Conservation (phyloP, 2,329 filamentous ascomycete genomes). For the Neofusicoccum umdonicola region DNA sequence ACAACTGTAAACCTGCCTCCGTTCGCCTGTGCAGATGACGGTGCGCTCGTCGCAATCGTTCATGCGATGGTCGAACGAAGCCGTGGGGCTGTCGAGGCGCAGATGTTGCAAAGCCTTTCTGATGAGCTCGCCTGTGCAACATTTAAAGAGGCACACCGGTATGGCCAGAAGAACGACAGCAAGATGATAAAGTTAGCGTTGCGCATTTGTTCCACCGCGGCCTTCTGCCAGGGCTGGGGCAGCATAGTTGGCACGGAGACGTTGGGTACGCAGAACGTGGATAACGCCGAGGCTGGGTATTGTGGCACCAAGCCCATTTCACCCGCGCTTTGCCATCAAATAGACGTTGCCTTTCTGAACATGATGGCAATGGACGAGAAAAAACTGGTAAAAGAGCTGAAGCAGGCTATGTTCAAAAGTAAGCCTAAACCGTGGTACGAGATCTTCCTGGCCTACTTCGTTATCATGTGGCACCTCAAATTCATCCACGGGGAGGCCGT, state of each 20-base stretch:
- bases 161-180: neutral
- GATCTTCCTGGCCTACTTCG: constrained; percentile 34
- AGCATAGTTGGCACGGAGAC: neutral
- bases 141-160: neutral
- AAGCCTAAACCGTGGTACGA: constrained; percentile 39
- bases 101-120: neutral
- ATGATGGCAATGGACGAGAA: neutral
- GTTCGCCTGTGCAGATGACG: neutral
- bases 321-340: neutral
- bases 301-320: neutral
- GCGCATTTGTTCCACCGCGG: neutral
- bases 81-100: neutral
- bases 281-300: constrained; percentile 13
- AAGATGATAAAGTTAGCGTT: neutral
- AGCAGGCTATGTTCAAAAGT: constrained; percentile 30
- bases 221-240: neutral
- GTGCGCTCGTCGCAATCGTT: neutral
- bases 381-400: constrained; percentile 26
- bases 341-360: neutral
- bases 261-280: neutral
- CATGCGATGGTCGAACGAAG: neutral
- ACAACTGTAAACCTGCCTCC: neutral
- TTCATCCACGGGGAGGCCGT: constrained; percentile 35
- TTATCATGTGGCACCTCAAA: constrained; percentile 37
- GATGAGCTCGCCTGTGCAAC: neutral